A percentile compares a stretch with the other conserved stretches of the same genome.
These are phyloP conservation scores for Rhypophila decipiens DNA, from an alignment of 495 filamentous ascomycete species.

Conservation along the genomic window DNA sequence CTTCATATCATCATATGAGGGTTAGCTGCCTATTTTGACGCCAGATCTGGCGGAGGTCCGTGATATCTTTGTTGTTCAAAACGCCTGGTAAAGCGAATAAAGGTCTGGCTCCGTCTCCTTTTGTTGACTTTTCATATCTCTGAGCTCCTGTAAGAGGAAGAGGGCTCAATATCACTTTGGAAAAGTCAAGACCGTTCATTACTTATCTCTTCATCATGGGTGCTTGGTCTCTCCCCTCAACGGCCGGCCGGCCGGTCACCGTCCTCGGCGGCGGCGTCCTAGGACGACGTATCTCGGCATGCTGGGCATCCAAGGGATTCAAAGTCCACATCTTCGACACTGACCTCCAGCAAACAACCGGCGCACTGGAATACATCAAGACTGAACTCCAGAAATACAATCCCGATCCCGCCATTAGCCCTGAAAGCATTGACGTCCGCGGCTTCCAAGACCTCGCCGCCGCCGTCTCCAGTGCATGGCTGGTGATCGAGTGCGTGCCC, in stretches of 20 bases:
- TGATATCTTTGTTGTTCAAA: too few relatives aligned
- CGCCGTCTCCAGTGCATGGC: conserved; percentile 39
- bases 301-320: conserved; percentile 27
- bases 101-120: too few relatives aligned
- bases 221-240: conserved; percentile 11
- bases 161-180: too few relatives aligned
- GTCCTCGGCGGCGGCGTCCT: conserved; percentile 22
- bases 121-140: too few relatives aligned
- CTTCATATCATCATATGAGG: too few relatives aligned
- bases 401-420: conserved; percentile 9
- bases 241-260: conserved; percentile 7
- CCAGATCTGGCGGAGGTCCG: too few relatives aligned
- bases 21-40: too few relatives aligned
- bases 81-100: too few relatives aligned
- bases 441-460: conserved; percentile 29
- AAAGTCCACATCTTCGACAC: conserved; percentile 23
- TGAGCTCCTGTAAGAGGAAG: too few relatives aligned
- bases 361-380: conserved; percentile 23
- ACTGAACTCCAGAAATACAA: conserved; percentile 15
- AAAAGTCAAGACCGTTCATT: too few relatives aligned
- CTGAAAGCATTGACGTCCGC: conserved; percentile 8
- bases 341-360: conserved; percentile 12
- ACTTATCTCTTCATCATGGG: conserved; percentile 5
- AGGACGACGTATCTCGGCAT: conserved; percentile 21
- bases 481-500: conserved; percentile 51